Evolutionary conservation across 352 stramenopile genomes (phyloP).

Genomic region (Phytophthora hybrid): DNA sequence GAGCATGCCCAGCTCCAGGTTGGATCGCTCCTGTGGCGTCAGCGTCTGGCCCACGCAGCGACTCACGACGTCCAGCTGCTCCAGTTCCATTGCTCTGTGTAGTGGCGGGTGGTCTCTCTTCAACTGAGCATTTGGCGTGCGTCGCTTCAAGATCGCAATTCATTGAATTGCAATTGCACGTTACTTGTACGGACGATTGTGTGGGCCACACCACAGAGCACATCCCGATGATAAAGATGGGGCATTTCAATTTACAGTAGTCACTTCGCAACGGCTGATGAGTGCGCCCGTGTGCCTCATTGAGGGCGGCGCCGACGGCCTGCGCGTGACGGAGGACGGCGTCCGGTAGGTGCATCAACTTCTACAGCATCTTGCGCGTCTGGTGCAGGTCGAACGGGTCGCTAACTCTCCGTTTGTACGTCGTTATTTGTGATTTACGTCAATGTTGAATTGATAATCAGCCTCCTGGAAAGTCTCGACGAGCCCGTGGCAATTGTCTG

Average conservation of each 20-base stretch:
- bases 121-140: background rate
- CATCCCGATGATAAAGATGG: slow-evolving; percentile 26
- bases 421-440: slow-evolving; percentile 5
- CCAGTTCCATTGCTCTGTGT: slow-evolving; percentile 64
- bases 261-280: slow-evolving; percentile 4
- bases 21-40: slow-evolving; percentile 79
- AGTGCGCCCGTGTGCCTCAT: slow-evolving; percentile 70
- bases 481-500: slow-evolving; percentile 85
- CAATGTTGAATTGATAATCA: slow-evolving; percentile 22
- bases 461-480: slow-evolving; percentile 65
- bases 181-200: background rate
- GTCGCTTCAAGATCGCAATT: slow-evolving; percentile 48
- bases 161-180: slow-evolving; percentile 26
- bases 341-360: slow-evolving; percentile 42
- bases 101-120: background rate
- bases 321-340: slow-evolving; percentile 63
- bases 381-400: background rate
- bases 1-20: slow-evolving; percentile 76
- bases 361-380: background rate
- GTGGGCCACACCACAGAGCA: slow-evolving; percentile 21
- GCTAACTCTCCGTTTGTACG: slow-evolving; percentile 6
- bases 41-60: slow-evolving; percentile 74
- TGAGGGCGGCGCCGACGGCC: slow-evolving; percentile 52
- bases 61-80: slow-evolving; percentile 78
- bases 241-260: slow-evolving; percentile 25